phyloP scores from a whole-genome alignment of 2,329 filamentous ascomycete species.

The Davidsoniella eucalypti region DNA sequence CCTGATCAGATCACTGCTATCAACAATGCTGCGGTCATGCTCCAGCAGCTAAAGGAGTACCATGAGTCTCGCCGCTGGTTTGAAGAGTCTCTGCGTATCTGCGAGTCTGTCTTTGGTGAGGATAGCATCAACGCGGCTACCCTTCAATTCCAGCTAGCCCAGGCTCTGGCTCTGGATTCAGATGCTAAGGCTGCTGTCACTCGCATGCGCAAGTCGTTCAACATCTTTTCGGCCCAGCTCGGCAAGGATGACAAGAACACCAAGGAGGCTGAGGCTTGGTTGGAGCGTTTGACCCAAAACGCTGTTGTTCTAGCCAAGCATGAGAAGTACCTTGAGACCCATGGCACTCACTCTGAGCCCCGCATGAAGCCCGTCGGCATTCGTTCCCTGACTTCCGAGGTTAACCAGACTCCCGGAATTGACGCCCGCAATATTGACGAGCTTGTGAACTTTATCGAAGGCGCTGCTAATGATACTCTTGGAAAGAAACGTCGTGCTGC shows the following conservation, averaged over 20 bases:
- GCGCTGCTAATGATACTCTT: constrained; percentile 33
- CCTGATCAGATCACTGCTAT: constrained; percentile 97
- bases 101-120: constrained; percentile 77
- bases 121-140: constrained; percentile 87
- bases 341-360: constrained; percentile 51
- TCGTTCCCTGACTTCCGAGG: too few relatives aligned
- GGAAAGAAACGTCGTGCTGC: constrained; percentile 23
- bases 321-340: constrained; percentile 67
- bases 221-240: constrained; percentile 77
- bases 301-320: constrained; percentile 90
- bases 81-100: constrained; percentile 76
- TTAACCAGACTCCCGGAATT: constrained; percentile 19
- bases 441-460: constrained; percentile 86
- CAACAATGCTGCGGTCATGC: constrained; percentile 97
- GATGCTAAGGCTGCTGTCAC: constrained; percentile 82
- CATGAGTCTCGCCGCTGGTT: constrained; percentile 94
- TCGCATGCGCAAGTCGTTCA: constrained; percentile 92
- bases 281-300: constrained; percentile 89
- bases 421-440: constrained; percentile 84
- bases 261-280: constrained; percentile 92
- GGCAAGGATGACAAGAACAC: constrained; percentile 91
- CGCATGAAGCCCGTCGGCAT: constrained; percentile 24
- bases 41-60: constrained; percentile 88
- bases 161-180: constrained; percentile 87
- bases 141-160: constrained; percentile 89